These are phyloP conservation scores for Amphirosellinia nigrospora DNA, from an alignment of 495 filamentous ascomycete species.

Conservation along the genomic window DNA sequence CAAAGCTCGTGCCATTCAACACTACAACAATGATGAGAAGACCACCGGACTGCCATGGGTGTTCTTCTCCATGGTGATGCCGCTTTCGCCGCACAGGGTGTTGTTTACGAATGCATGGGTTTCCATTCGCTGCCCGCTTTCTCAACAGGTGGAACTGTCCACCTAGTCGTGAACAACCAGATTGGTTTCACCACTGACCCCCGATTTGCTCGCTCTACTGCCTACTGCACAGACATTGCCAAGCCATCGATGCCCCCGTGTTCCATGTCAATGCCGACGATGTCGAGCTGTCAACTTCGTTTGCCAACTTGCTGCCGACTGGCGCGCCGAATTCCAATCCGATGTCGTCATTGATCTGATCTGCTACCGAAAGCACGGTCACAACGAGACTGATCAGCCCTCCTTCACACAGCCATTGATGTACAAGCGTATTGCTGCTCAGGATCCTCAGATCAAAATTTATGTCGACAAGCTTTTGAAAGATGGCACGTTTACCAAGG, in stretches of 20 bases:
- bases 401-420: conserved; percentile 99
- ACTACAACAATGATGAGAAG: conserved; percentile 97
- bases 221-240: conserved; percentile 98
- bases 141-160: conserved; percentile 96
- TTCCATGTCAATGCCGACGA: conserved; percentile 99
- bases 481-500: conserved; percentile 93
- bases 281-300: conserved; percentile 98
- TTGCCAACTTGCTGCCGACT: conserved; percentile 94
- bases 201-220: conserved; percentile 93
- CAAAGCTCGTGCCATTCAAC: conserved; percentile 96
- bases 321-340: conserved; percentile 95
- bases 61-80: conserved; percentile 96
- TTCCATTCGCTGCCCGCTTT: conserved; percentile 95
- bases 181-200: conserved; percentile 99
- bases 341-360: conserved; percentile 98
- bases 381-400: conserved; percentile 99
- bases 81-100: conserved; percentile 92
- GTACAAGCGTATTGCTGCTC: conserved; percentile 93
- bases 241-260: conserved; percentile 95
- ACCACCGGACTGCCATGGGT: conserved; percentile 90
- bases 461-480: conserved; percentile 88
- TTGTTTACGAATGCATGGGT: conserved; percentile 98
- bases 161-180: conserved; percentile 98
- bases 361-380: conserved; percentile 98
- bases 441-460: conserved; percentile 79